Base-by-base conservation (phyloP, 2,329 filamentous ascomycete species). In the Cyphellophora europaea region DNA sequence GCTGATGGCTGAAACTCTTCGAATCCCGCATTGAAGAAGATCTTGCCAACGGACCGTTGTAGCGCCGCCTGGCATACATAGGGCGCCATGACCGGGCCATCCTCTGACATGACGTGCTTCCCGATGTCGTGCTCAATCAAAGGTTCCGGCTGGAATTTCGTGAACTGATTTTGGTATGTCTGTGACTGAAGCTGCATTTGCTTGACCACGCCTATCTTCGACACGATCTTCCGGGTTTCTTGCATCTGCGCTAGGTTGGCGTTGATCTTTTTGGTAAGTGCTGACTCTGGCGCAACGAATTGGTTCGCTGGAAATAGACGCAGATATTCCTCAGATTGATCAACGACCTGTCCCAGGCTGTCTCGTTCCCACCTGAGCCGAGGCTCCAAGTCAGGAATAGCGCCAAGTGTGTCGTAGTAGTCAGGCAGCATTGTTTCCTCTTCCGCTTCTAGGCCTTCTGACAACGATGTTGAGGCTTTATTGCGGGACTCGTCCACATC, bases 111-210 rank as follows among this genome's bases (percentile, higher is more conserved):
- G 36, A 95, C 89, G 53, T 91, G 82, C n/a, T 87, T 76, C 33
- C 87, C 80, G 34, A 91, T 78, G 53, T 96, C 91, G 27, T 75
- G 71, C 60, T 98, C 91, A 12, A 80, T 63, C 44, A 98, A 95
- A 1, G 86, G 84, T 53, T 89, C 81, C 1, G 83, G 83, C 43
- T 94, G 85, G 54, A 93, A 94, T 61, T 94, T 95, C 45, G 89
- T 87, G 51, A 98, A 98, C 57, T 98, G 91, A 53, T 98, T 98
- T 53, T 88, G 83, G 55, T 98, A 98, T 55, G 93, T 83, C 73
- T 95, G 91, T 33, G 87, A 85, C 58, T 98, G 91, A 35, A 96
- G 77, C 62, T 98, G 91, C 91, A 98, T 98, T 63, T 98, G 91
- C 65, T 96, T 98, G 56, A 98, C 91, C 42, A 98, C 86, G 32